Conservation (phyloP, 768 basidiomycete genomes). For the Pisolithus tinctorius region DNA sequence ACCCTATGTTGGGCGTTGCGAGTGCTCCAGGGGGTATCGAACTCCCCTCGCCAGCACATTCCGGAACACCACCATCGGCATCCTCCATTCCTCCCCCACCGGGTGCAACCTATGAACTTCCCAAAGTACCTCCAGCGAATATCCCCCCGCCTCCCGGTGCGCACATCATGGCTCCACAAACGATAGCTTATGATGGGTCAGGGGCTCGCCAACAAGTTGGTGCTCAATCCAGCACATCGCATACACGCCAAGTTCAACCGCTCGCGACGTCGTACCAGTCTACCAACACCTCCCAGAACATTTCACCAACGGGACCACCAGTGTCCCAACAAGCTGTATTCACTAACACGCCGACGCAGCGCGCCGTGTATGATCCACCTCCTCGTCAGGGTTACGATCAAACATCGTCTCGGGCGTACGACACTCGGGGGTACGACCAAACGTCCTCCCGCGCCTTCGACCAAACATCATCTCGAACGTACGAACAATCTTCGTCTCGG, state of each 20-base stretch:
- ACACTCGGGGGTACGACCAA: too few species aligned
- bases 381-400: too few species aligned
- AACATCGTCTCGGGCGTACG: too few species aligned
- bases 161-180: constrained; percentile 15
- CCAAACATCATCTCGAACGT: too few species aligned
- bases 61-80: constrained; percentile 5
- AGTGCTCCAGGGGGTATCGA: constrained; percentile 29
- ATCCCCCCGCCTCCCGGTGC: constrained; percentile 11
- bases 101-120: constrained; percentile 5
- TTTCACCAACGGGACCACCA: background rate
- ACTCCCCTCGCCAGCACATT: constrained; percentile 11
- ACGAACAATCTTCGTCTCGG: too few species aligned
- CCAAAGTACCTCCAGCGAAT: background rate
- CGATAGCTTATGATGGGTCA: constrained; percentile 10
- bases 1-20: constrained; percentile 27
- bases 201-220: background rate
- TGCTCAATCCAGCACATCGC: background rate
- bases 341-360: background rate
- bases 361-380: background rate
- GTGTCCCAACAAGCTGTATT: background rate
- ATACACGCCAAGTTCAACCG: background rate
- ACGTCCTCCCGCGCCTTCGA: too few species aligned
- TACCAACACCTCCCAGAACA: background rate
- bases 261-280: background rate
- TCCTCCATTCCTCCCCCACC: constrained; percentile 7